Evolutionary conservation across 192 early-diverging fungal genomes (phyloP).

Genomic region (Spizellomyces sp.): DNA sequence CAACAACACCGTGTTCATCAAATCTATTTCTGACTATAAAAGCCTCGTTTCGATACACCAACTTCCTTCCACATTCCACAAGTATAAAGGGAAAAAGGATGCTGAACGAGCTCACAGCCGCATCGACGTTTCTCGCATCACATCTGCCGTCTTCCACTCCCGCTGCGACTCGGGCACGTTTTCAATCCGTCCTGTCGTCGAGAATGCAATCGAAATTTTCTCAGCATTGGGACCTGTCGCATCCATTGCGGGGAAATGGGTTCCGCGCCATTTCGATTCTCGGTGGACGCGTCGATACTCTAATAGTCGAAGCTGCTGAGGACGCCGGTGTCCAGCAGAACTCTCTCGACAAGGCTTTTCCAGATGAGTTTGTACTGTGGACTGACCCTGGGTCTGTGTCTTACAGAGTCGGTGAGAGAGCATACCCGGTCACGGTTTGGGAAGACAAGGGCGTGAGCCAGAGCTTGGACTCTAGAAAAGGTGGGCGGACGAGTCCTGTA

Average conservation of each 20-base stretch:
- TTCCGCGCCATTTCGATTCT: constrained; percentile 78
- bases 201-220: constrained; percentile 59
- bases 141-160: constrained; percentile 19
- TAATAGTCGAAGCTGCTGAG: constrained; percentile 48
- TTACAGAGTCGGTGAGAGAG: constrained; percentile 35
- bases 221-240: constrained; percentile 72
- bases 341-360: constrained; percentile 17
- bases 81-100: constrained; percentile 4
- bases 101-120: constrained; percentile 22
- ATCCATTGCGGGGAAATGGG: constrained; percentile 68
- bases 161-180: constrained; percentile 21
- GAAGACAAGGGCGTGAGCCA: constrained; percentile 16
- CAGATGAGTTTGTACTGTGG: constrained; percentile 41
- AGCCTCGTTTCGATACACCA: neutral
- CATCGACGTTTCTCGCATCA: constrained; percentile 16
- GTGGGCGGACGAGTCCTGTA: neutral
- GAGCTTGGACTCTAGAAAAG: neutral
- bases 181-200: constrained; percentile 54
- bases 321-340: constrained; percentile 2
- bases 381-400: constrained; percentile 34
- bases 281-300: constrained; percentile 64
- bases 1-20: too few species aligned
- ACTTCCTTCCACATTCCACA: neutral
- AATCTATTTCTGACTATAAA: too few species aligned
- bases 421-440: constrained; percentile 24